Evolutionary conservation across 2,329 filamentous ascomycete species (phyloP), one percentile per base, ranked within the genome.

Genomic region (Paraphoma chrysanthemicola): DNA sequence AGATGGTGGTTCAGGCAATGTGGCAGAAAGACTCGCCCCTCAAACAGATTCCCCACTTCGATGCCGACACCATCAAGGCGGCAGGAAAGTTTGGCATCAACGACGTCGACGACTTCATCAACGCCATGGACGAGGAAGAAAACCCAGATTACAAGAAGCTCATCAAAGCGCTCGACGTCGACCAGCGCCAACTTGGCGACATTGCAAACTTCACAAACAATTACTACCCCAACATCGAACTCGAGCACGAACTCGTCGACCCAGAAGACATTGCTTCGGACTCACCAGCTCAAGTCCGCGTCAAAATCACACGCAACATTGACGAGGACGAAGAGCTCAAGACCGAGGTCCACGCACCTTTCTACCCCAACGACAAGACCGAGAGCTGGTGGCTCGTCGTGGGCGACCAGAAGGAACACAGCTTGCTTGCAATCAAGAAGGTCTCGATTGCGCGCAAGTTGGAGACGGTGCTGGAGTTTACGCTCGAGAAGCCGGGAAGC

Each of bases 351-450:
- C 93, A 98, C 74, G 93, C 94, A 49, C 95, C 95, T 0, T 99
- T 98, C 83, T 99, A 95, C 75, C 93, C 95, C 0, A 83, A 78
- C 48, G 90, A 90, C 77, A 99, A 99, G 84, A 90, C 92, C 81
- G 95, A 99, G 83, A 97, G 95, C 74, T 99, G 93, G 93, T 99
- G 95, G 95, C 81, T 99, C 53, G 92, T 99, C 17, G 92, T 99
- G 33, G 94, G 93, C 30, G 93, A 98, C 68, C 93, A 97, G 80
- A 90, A 87, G 75, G 92, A 90, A 41, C 94, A 92, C 81, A 93
- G 85, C 62, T 82, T 99, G 60, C 82, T 98, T 55, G 93, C 92
- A 2, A 97, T 98, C 81, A 99, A 98, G 84, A 87, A 94, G 66
- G 89, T 99, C 57, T 96, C 93, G 1, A 90, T 99, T 62, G 90